Evolutionary conservation across 306 rosid genomes (phyloP), one percentile per base, ranked within the genome.

Genomic region (Citrullus colocynthis): DNA sequence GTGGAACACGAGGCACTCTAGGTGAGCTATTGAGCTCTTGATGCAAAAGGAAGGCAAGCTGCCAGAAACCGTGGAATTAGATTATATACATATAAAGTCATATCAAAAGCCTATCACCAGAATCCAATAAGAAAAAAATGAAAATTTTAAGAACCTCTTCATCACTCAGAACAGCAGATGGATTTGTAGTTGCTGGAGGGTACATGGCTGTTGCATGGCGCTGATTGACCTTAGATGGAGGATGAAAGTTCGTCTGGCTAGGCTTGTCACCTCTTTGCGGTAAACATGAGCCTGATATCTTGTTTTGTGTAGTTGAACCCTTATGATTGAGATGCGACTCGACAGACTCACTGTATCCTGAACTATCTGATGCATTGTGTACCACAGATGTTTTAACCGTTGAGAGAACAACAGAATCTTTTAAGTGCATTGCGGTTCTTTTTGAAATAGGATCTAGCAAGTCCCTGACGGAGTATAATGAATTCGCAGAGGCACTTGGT

Each of bases 1-100:
- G 92, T 59, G 99, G 99, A 21, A 95, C 97, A 76, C 99, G 97
- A 72, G 99, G 99, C 76, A 95, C 99, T 78, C 99, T 88, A 16
- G 97, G 97, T 55, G 99, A 95, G 86, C 99, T 95, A 81, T 95
- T 95, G 80, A 95, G 89, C 84, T 95, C 92, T 86, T 95, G 99
- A 83, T 95, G 99, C 84, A 95, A 80, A 58, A 95, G 89, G 83
- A 95, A 83, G 44, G 99, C 99, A 74, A 89, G 90, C 99, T 95
- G 85, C 81, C 82, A 81, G 70, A 70, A 69, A 4, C 12, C 44
- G 79, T 82, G 57, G 66, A 24, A 55, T 11, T 52, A 52, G 20
- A 52, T 6, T 59, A 75, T 66, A 17, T 15, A 11, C 56, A 36
- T 9, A 20, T 18, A 36, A 18, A 66, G 83, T 76, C 44, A 66